Conservation (phyloP, 2,329 filamentous ascomycete species). For the Alternaria viburni region DNA sequence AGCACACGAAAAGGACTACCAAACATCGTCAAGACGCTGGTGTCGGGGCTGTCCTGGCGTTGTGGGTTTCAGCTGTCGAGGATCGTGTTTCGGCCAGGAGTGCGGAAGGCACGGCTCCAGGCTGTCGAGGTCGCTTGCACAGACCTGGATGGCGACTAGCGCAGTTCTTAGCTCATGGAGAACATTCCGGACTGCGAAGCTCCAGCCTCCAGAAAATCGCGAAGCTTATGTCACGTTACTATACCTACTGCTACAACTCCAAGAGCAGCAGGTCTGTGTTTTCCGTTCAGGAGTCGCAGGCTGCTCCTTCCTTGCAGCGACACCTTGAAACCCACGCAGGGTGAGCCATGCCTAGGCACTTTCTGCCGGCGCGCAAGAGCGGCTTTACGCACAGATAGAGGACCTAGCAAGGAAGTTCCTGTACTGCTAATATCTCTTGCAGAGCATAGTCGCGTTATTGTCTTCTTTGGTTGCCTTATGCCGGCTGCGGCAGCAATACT, state of each 20-base stretch:
- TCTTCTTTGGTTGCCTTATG: background rate
- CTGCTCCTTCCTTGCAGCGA: background rate
- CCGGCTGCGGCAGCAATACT: background rate
- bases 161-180: background rate
- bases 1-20: slow-evolving; percentile 4
- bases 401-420: background rate
- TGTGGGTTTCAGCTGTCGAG: slow-evolving; percentile 26
- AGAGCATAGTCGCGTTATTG: background rate
- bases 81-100: slow-evolving; percentile 24
- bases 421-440: background rate
- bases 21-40: slow-evolving; percentile 28
- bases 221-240: background rate
- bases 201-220: background rate
- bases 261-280: background rate
- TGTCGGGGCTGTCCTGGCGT: slow-evolving; percentile 30
- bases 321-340: background rate
- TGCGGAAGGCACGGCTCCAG: background rate
- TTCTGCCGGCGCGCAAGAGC: background rate
- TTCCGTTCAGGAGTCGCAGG: background rate
- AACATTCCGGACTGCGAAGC: background rate
- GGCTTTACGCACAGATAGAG: background rate
- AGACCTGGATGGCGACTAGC: background rate
- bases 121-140: background rate
- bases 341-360: background rate
- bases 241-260: background rate